phyloP scores from a whole-genome alignment of 768 basidiomycete genomes.

The Calocybe indica region DNA sequence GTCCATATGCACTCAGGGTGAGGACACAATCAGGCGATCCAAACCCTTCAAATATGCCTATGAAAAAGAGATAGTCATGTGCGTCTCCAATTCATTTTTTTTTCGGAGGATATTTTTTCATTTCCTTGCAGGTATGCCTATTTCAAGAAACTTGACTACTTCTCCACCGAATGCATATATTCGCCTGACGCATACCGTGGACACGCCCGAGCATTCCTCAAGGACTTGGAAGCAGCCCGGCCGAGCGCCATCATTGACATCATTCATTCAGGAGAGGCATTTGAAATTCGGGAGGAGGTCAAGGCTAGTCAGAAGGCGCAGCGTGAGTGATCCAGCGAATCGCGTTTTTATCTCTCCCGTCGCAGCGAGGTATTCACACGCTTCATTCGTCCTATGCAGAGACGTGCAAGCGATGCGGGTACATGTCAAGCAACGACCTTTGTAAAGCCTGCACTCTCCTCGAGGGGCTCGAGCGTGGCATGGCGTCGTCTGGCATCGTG shows the following conservation, averaged over 20 bases:
- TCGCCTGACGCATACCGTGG: conserved; percentile 98
- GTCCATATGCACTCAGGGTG: conserved; percentile 89
- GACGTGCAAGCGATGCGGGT: conserved; percentile 88
- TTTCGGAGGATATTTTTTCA: background rate
- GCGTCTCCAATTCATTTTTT: conserved; percentile 17
- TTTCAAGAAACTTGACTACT: conserved; percentile 98
- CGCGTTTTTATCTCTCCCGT: background rate
- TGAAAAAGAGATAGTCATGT: conserved; percentile 99
- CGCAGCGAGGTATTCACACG: background rate
- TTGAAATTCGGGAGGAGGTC: conserved; percentile 81
- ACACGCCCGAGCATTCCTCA: conserved; percentile 89
- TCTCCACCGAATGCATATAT: conserved; percentile 99
- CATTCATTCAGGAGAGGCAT: conserved; percentile 92
- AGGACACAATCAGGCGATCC: conserved; percentile 92
- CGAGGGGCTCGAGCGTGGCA: conserved; percentile 85
- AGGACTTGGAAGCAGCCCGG: conserved; percentile 90
- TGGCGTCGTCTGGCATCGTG: conserved; percentile 59
- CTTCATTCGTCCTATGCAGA: conserved; percentile 38
- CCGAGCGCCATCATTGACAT: conserved; percentile 97
- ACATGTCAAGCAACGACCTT: conserved; percentile 95
- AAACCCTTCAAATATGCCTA: conserved; percentile 99
- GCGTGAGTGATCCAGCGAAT: conserved; percentile 45
- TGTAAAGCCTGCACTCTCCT: conserved; percentile 91
- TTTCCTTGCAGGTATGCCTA: conserved; percentile 79
- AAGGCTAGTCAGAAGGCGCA: conserved; percentile 78